phyloP scores from a whole-genome alignment of 495 filamentous ascomycete genomes.

The Friedmanniomyces endolithicus region DNA sequence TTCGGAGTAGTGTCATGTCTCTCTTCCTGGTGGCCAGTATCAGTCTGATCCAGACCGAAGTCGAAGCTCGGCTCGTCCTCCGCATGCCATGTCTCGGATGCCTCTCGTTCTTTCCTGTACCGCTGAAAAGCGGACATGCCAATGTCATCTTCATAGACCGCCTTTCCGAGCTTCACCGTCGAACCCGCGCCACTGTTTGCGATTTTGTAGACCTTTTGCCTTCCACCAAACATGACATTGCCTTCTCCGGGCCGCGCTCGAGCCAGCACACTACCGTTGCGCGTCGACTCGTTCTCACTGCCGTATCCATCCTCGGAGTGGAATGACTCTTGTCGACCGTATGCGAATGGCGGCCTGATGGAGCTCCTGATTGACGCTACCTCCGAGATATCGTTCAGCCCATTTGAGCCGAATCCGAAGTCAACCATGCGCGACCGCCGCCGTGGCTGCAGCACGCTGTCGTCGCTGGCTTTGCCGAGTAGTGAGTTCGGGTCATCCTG shows the following conservation, averaged over 20 bases:
- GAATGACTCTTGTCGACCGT: slow-evolving; percentile 39
- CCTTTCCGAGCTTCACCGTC: slow-evolving; percentile 41
- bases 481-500: slow-evolving; percentile 81
- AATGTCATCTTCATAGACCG: slow-evolving; percentile 78
- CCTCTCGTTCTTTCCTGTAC: slow-evolving; percentile 45
- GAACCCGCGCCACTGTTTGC: slow-evolving; percentile 40
- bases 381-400: slow-evolving; percentile 78
- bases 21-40: slow-evolving; percentile 19
- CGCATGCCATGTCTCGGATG: slow-evolving; percentile 20
- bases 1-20: slow-evolving; percentile 32
- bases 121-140: slow-evolving; percentile 68
- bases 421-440: slow-evolving; percentile 54
- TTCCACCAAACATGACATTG: slow-evolving; percentile 88
- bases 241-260: slow-evolving; percentile 75
- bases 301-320: slow-evolving; percentile 46
- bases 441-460: slow-evolving; percentile 78
- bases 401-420: slow-evolving; percentile 38
- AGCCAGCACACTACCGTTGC: slow-evolving; percentile 64
- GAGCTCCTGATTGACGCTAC: slow-evolving; percentile 64
- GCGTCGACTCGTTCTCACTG: slow-evolving; percentile 54
- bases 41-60: slow-evolving; percentile 17
- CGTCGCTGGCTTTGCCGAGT: slow-evolving; percentile 86
- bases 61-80: slow-evolving; percentile 30
- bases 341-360: slow-evolving; percentile 45
- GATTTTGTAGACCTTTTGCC: slow-evolving; percentile 93